Evolutionary conservation across 2,329 filamentous ascomycete genomes (phyloP), one percentile per base, ranked within the genome.

Genomic region (Fusarium compactum): DNA sequence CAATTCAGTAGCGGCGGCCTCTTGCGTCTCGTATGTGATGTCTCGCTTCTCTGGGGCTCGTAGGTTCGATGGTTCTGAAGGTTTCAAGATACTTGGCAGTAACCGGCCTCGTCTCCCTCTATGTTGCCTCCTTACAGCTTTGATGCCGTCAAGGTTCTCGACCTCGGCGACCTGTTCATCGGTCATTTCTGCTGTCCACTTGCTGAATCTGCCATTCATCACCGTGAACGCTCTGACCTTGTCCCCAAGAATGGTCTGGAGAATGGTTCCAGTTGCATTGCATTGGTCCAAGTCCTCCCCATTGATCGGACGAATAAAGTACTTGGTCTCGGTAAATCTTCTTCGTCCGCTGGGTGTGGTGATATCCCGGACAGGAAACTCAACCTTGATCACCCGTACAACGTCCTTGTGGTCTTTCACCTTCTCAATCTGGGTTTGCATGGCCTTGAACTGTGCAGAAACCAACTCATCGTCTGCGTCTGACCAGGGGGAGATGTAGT

Each of bases 331-430:
- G 5, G 16, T 3, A 3, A 18, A 38, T 2, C 2, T 11, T 6
- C 16, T 18, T n/a, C 34, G 18, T 6, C 34, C 18, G 0, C 1
- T 1, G 9, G 34, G 34, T 0, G 34, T 38, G 0, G 9, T 38
- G 34, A 38, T 2, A 1, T 38, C 16, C 9, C 10, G 34, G 2
- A 38, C 0, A 11, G 34, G 18, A 38, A 18, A 6, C 4, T 38
- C 9, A 11, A 18, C 5, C 2, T 38, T 18, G 5, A 1, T 6
- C 1, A 18, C 0, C 0, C 8, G 18, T 2, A 11, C 34, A 7
- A 38, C 11, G 1, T n/a, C 34, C 9, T n/a, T 38, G 34, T n/a
- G 18, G 0, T n/a, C 34, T 5, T 38, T n/a, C 34, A 38, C 2
- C 18, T 1, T 11, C 18, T 6, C 5, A n/a, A 7, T 11, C 18